phyloP scores from a whole-genome alignment of 108 stramenopile species.

The Skeletonema costatum region DNA sequence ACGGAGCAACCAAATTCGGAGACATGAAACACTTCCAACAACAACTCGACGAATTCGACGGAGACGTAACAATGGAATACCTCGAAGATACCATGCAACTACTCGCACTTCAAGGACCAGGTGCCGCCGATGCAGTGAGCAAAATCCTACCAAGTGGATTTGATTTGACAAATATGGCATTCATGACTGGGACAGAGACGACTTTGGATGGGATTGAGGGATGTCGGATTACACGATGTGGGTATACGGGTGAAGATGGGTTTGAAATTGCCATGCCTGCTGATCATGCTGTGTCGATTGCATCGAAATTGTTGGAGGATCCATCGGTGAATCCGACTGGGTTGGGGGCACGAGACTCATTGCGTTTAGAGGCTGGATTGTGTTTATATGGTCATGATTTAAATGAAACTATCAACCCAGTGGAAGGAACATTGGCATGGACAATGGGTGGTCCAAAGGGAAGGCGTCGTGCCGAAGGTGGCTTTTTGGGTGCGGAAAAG shows the following conservation, averaged over 20 bases:
- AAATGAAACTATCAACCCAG: conserved; percentile 91
- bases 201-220: conserved; percentile 89
- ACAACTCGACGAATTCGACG: conserved; percentile 72
- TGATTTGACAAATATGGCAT: conserved; percentile 88
- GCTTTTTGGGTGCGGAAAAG: conserved; percentile 93
- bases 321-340: conserved; percentile 90
- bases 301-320: conserved; percentile 75
- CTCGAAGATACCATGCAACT: conserved; percentile 91
- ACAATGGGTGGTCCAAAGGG: conserved; percentile 93
- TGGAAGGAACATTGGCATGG: conserved; percentile 93
- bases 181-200: conserved; percentile 93
- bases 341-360: conserved; percentile 97
- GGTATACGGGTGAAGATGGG: conserved; percentile 99
- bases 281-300: conserved; percentile 78
- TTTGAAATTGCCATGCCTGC: conserved; percentile 96
- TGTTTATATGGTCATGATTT: conserved; percentile 99
- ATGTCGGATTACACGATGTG: conserved; percentile 97
- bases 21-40: conserved; percentile 93
- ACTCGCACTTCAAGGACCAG: conserved; percentile 96
- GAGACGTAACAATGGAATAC: conserved; percentile 92
- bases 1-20: conserved; percentile 96
- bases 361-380: conserved; percentile 98
- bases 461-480: conserved; percentile 90
- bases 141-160: conserved; percentile 82
- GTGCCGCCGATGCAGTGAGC: conserved; percentile 80